Evolutionary conservation across 2,329 filamentous ascomycete species (phyloP).

Genomic region (Exophiala aquamarina): DNA sequence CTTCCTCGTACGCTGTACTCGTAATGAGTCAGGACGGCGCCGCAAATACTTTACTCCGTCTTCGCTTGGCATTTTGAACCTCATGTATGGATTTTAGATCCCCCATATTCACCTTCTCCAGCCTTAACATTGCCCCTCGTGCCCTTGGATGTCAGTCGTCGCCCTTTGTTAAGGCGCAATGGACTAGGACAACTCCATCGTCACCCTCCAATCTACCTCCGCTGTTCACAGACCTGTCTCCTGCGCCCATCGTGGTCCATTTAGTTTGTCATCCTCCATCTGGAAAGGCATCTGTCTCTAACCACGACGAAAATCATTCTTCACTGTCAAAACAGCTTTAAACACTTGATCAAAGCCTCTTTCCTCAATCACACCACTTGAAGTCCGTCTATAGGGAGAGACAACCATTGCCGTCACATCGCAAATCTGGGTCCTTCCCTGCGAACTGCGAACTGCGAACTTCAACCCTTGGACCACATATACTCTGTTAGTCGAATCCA

Average conservation of each 20-base stretch:
- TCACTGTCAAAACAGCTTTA: no score
- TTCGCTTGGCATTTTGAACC: constrained; percentile 4
- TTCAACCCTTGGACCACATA: constrained; percentile 6
- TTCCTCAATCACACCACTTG: no score
- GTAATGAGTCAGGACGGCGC: constrained; percentile 1
- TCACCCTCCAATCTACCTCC: not conserved
- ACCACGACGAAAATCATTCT: no score
- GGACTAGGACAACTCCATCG: not conserved
- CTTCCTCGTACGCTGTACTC: no score
- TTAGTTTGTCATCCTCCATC: no score
- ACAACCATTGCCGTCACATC: no score
- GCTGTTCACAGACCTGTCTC: no score
- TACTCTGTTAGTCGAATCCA: constrained; percentile 18
- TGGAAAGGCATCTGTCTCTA: no score
- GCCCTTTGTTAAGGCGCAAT: constrained; percentile 1
- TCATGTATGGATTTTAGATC: not conserved
- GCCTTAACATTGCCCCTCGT: no score
- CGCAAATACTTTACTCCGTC: constrained; percentile 10
- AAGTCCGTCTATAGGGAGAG: no score
- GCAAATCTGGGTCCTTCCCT: not conserved
- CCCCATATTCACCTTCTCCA: not conserved
- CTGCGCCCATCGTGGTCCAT: no score
- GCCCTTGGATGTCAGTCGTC: constrained; percentile 1
- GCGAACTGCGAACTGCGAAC: constrained; percentile 1
- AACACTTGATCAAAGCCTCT: no score